Evolutionary conservation across 495 filamentous ascomycete species (phyloP), one percentile per base, ranked within the genome.

Genomic region (Xeromyces bisporus): DNA sequence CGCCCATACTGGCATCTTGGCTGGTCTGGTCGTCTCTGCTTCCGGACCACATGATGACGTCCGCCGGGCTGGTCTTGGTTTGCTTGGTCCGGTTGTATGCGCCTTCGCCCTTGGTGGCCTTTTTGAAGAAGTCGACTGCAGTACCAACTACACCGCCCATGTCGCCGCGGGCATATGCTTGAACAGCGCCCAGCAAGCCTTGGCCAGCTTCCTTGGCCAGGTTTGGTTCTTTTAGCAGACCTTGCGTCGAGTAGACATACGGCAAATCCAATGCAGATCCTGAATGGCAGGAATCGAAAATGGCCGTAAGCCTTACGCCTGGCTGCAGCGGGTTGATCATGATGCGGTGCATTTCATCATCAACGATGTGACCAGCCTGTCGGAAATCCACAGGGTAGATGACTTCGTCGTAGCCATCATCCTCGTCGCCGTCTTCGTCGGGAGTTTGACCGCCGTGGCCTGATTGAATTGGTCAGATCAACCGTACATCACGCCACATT

Each of bases 211-310:
- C 89, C 60, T 93, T 96, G 62, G 85, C 86, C 41, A 96, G 65
- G 46, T 97, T 93, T 47, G 89, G 89, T 58, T 94, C 89, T 58
- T 97, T 97, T 67, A 96, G 80, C 18, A 94, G 69, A 52, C 89
- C 89, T 44, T 78, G 71, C 14, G 86, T 94, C 38, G 80, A 87
- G 67, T 97, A 97, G 53, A 97, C 78, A 60, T 94, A 97, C 18
- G 89, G 89, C 16, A 97, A 69, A 48, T 97, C 89, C 44, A 97
- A 68, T 5, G 86, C 89, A 6, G 89, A 92, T 40, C 89, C 89
- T 2, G 86, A 93, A 56, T 97, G 89, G 60, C 89, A 97, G n/a
- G 86, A 93, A 58, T 97, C 89, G 62, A 97, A 97, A 52, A 97
- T 96, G 26, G 89, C 89, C 1, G 89, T 97, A 31, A 97, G 63